Evolutionary conservation across 805 yeast genomes (phyloP), one percentile per base, ranked within the genome.

Genomic region (Saturnispora bothae): DNA sequence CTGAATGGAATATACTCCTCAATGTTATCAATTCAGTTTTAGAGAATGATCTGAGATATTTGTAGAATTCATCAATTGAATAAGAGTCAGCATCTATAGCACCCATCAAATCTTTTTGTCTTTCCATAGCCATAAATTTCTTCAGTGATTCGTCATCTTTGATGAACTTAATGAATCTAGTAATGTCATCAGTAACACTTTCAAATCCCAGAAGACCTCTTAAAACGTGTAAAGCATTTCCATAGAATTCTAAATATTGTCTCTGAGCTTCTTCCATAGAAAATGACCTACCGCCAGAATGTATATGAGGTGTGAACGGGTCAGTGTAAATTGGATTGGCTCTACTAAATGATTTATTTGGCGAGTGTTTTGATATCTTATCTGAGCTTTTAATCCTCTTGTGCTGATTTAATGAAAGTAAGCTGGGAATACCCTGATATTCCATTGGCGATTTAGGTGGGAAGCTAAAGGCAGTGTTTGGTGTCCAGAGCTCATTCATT

Each of bases 11-110:
- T 3, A 31, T 35, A 14, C 15, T 9, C 5, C 21, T 30, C 18
- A 44, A 27, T 13, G 39, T 37, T 4, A 26, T 14, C 14, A 45
- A 32, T 28, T 45, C 47, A 15, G 27, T 15, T 14, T 10, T 36
- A 10, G 48, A 43, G 18, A 43, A 44, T 9, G 28, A 7, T 23
- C 28, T 22, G 5, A 44, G 25, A 34, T 36, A 41, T 15, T 33
- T 36, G 25, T 44, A 44, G 26, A 43, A 45, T 25, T 45, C 47
- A 33, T 43, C 40, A 33, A 42, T 42, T 32, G 36, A 31, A 38
- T 42, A 40, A 15, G 16, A 16, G 5, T 30, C 30, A n/a, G 22
- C 21, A 13, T 38, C 36, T 8, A 31, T 12, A 4, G 4, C 15
- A 12, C 40, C 40, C 9, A 29, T 18, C 7, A 20, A 7, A 14